Base-by-base conservation (phyloP, 306 rosid species). In the Acacia acuminata region DNA sequence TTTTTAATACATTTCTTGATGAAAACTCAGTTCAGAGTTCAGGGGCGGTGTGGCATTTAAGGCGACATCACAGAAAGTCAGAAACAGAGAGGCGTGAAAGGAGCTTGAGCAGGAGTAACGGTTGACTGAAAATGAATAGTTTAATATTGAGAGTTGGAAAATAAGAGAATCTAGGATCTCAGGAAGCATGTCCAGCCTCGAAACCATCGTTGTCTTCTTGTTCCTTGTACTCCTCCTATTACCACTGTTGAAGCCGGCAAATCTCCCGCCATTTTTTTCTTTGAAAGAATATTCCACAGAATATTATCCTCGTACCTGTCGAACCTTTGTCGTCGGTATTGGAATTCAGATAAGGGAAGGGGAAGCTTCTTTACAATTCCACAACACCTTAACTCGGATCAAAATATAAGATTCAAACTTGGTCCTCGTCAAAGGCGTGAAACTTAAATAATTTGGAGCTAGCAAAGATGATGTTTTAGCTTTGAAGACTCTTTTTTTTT, bases 261-360 rank as follows among this genome's bases (percentile, higher is more conserved):
- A 9, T 30, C 71, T 79, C 65, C 76, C 71, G 64, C 71, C 63
- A 24, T 8, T 48, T 24, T 44, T 7, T 25, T 7, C 17, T 32
- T 13, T 7, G 3, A 2, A 6, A 25, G 87, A 66, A 84, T 79
- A 84, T 84, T 36, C 87, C 16, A 16, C 7, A 12, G 87, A 65
- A 79, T 79, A 79, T 75, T 69, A 64, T 22, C 38, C 74, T 76
- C n/a, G 78, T 38, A 75, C 22, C 34, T 25, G 76, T 8, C 36
- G 14, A 76, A 4, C 45, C 16, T 47, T 34, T 71, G 25, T 19
- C 15, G 32, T 79, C 7, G 83, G 30, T 42, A 70, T 19, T 55
- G 17, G n/a, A 24, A n/a, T 66, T 81, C 16, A 74, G 48, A 71
- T 30, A 64, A 42, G 43, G 27, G n/a, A 63, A 32, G 17, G 17